Evolutionary conservation across 2,329 filamentous ascomycete species (phyloP), one percentile per base, ranked within the genome.

Genomic region (Tolypocladium endophyticum): DNA sequence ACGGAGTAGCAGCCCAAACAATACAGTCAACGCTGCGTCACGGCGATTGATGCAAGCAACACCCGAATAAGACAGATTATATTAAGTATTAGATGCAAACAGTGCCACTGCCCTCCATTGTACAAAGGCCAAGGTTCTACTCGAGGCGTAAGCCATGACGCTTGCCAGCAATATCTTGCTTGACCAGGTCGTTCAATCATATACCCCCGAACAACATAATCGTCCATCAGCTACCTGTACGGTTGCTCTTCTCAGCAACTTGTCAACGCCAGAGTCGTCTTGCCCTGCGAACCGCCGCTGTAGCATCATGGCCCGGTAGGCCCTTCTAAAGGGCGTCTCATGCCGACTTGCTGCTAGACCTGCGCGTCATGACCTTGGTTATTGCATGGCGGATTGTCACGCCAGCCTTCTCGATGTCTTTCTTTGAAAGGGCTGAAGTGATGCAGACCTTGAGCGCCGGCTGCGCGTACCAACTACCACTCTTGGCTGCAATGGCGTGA

Each of bases 321-420:
- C 16, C 18, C 30, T 30, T 20, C 16, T 20, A 1, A 4, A 2
- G 23, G 14, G 6, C 45, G 33, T 36, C 41, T 39, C 60, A 63
- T 59, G 57, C 50, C 36, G 67, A 59, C 64, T 74, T 76, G 64
- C 61, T 71, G 69, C 77, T 84, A 35, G 78, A 74, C 72, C 85
- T 87, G 62, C 83, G 79, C 25, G 82, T 85, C 81, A 99, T 86
- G 62, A 97, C 86, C 77, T 96, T 97, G 57, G 92, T 96, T 65
- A 97, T 90, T 18, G 94, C 93, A 75, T 97, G 92, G 61, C 93
- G 82, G 65, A 99, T 92, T 12, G 84, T 87, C 9, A 87, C 86
- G 18, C 92, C 94, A 0, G 94, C 91, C 79, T 95, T 96, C 77
- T 99, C 95, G 59, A 92, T 89, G 73, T 99, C 94, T 77, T 96